Percentiles rank a stretch among this genome's conserved stretches.
phyloP scores from a whole-genome alignment of 1,284 basidiomycete species.

The Heimioporus punctisporus region DNA sequence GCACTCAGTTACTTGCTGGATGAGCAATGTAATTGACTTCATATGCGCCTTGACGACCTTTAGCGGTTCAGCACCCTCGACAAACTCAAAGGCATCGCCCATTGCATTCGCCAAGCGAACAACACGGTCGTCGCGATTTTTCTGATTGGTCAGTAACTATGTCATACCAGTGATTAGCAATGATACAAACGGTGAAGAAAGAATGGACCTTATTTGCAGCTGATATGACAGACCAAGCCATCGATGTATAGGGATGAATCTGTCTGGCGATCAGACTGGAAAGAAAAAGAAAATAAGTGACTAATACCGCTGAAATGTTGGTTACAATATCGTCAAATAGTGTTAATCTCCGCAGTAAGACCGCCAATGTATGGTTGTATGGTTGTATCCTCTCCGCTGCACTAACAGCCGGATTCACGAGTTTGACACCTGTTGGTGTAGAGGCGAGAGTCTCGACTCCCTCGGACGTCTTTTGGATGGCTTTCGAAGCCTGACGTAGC shows the following conservation, averaged over 20 bases:
- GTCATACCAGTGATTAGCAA: too few relatives aligned
- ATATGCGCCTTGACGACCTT: slow-evolving; percentile 7
- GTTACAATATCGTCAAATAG: slow-evolving; percentile 11
- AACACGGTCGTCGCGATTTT: slow-evolving; percentile 11
- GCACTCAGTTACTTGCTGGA: slow-evolving; percentile 28
- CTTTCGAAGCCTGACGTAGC: too few relatives aligned
- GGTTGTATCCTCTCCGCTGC: slow-evolving; percentile 1
- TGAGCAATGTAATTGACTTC: slow-evolving; percentile 6
- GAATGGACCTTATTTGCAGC: slow-evolving; percentile 21
- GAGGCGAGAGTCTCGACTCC: neutral
- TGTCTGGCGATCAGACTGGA: slow-evolving; percentile 7
- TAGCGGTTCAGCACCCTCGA: slow-evolving; percentile 8
- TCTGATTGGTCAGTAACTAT: slow-evolving; percentile 21
- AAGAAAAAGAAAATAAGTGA: neutral
- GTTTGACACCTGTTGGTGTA: neutral
- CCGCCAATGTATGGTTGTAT: slow-evolving; percentile 19
- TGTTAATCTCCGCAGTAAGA: slow-evolving; percentile 13
- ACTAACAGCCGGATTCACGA: neutral
- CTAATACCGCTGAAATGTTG: slow-evolving; percentile 14
- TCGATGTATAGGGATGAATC: slow-evolving; percentile 20
- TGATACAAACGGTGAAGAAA: too few relatives aligned
- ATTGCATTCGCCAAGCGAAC: slow-evolving; percentile 13
- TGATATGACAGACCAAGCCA: slow-evolving; percentile 26
- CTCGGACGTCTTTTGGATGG: too few relatives aligned
- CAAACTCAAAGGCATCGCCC: slow-evolving; percentile 15